Evolutionary conservation across 108 stramenopile species (phyloP).

Genomic region (Pseudonitzschia pungens): DNA sequence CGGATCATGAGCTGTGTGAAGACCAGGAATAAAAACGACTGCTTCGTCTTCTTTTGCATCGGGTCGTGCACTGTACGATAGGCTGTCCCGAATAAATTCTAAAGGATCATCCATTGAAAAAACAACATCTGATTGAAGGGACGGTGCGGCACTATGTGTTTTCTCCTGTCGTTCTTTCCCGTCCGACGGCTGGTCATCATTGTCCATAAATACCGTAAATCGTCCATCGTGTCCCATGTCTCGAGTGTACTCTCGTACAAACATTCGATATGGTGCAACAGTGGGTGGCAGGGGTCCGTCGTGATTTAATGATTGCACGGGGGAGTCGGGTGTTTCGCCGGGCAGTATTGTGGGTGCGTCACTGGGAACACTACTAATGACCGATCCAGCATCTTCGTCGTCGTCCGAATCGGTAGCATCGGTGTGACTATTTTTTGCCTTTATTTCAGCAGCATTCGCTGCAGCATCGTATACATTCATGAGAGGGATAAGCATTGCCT

Average conservation of each 20-base stretch:
- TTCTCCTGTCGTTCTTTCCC: not conserved
- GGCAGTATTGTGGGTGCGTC: not conserved
- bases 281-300: slow-evolving; percentile 6
- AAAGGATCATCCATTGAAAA: slow-evolving; percentile 18
- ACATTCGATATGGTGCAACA: slow-evolving; percentile 16
- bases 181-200: not conserved
- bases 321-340: not conserved
- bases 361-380: not conserved
- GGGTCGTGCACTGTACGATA: not conserved
- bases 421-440: not conserved
- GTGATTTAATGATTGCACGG: not conserved
- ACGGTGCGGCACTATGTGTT: not conserved
- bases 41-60: not conserved
- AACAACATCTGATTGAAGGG: slow-evolving; percentile 11
- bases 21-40: slow-evolving; percentile 8
- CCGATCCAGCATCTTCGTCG: too few relatives aligned
- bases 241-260: slow-evolving; percentile 12
- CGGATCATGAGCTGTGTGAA: slow-evolving; percentile 8
- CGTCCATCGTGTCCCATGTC: slow-evolving; percentile 13
- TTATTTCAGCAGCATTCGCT: not conserved
- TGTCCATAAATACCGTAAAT: not conserved
- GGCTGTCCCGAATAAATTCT: slow-evolving; percentile 10
- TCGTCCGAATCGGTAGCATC: not conserved
- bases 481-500: slow-evolving; percentile 2
- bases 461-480: slow-evolving; percentile 17